phyloP scores from a whole-genome alignment of 306 rosid species.

The Malus sieversii region DNA sequence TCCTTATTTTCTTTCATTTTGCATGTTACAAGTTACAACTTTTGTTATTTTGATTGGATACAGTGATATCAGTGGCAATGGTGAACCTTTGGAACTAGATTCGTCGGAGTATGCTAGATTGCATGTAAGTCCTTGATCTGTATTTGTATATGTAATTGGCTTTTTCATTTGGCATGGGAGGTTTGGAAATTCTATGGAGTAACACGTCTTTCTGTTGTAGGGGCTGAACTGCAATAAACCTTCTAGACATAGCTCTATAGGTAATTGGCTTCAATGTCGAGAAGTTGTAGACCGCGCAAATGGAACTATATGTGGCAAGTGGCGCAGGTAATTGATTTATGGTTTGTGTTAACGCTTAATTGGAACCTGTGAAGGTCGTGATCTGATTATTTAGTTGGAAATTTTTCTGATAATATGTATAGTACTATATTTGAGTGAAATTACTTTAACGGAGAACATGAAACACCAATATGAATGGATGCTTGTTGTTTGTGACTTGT shows the following conservation, averaged over 20 bases:
- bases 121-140: constrained; percentile 36
- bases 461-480: neutral
- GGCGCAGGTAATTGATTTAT: constrained; percentile 59
- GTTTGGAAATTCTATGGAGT: constrained; percentile 1
- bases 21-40: constrained; percentile 12
- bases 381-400: neutral
- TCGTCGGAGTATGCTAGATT: constrained; percentile 32
- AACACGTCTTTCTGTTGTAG: constrained; percentile 31
- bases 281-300: constrained; percentile 41
- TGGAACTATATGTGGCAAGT: constrained; percentile 71
- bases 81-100: constrained; percentile 43
- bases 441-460: neutral
- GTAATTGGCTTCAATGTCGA: constrained; percentile 90
- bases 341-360: neutral
- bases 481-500: neutral
- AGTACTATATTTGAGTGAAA: neutral
- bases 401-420: neutral
- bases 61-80: constrained; percentile 47
- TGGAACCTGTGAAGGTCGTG: neutral
- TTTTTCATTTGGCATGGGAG: constrained; percentile 11
- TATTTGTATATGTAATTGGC: neutral
- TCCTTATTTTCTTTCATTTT: neutral
- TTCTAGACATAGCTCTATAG: constrained; percentile 34
- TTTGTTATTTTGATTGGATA: constrained; percentile 24
- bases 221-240: constrained; percentile 35